These are phyloP conservation scores for Acephala macrosclerotiorum DNA, from an alignment of 2,329 filamentous ascomycete genomes.

Conservation along the genomic window DNA sequence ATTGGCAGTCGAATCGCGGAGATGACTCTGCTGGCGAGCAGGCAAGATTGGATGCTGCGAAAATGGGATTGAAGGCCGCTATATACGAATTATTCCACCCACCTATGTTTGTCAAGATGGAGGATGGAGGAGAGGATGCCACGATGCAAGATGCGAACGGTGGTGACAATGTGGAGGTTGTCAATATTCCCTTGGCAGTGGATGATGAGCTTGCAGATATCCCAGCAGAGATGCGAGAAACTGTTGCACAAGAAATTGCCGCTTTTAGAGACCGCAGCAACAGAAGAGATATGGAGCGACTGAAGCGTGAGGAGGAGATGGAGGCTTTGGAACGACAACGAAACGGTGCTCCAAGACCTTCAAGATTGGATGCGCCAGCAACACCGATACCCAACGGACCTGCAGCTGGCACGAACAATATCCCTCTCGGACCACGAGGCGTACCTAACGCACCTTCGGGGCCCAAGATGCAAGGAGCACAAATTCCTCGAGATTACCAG, in stretches of 20 bases:
- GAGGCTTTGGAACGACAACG: constrained; percentile 84
- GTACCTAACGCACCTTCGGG: constrained; percentile 79
- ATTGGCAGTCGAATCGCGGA: constrained; percentile 72
- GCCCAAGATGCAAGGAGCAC: constrained; percentile 66
- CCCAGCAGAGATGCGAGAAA: constrained; percentile 93
- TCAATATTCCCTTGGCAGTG: constrained; percentile 85
- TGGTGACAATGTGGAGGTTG: constrained; percentile 78
- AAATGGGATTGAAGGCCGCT: constrained; percentile 70
- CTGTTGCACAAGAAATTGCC: constrained; percentile 91
- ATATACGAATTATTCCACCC: constrained; percentile 79
- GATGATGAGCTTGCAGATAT: constrained; percentile 97
- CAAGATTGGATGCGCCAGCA: constrained; percentile 75
- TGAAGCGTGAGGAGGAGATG: constrained; percentile 89
- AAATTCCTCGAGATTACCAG: constrained; percentile 75
- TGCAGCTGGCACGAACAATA: constrained; percentile 71
- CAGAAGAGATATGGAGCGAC: constrained; percentile 84
- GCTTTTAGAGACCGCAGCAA: constrained; percentile 94
- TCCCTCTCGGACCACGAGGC: constrained; percentile 77
- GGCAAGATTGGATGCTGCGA: constrained; percentile 74
- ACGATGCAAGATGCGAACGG: constrained; percentile 71
- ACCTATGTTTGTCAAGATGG: constrained; percentile 50
- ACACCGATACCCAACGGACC: constrained; percentile 61
- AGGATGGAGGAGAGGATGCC: constrained; percentile 72
- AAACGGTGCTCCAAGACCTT: constrained; percentile 69
- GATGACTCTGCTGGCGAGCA: constrained; percentile 69